These are phyloP conservation scores for Tetracentron sinense DNA, from an alignment of 164 flowering plant genomes.

Conservation along the genomic window DNA sequence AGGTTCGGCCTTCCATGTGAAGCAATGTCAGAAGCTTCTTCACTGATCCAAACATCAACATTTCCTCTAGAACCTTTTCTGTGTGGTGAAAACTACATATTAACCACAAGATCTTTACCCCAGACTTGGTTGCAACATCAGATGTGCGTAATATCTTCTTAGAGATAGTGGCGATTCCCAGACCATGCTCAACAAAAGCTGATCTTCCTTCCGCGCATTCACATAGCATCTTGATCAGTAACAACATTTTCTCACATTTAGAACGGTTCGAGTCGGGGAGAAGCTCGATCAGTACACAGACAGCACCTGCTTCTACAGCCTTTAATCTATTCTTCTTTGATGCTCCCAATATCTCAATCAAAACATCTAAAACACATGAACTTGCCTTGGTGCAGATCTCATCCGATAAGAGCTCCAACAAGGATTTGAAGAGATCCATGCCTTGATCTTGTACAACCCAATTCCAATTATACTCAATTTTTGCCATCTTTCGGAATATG, in stretches of 20 bases:
- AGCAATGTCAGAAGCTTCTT: slow-evolving; percentile 50
- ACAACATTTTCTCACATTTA: slow-evolving; percentile 56
- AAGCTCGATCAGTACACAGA: slow-evolving; percentile 54
- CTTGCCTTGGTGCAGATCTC: slow-evolving; percentile 47
- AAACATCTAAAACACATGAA: slow-evolving; percentile 44
- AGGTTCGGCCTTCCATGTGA: slow-evolving; percentile 35
- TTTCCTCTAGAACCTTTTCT: slow-evolving; percentile 52
- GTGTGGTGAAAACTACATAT: slow-evolving; percentile 36
- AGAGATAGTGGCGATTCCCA: slow-evolving; percentile 46
- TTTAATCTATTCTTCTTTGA: slow-evolving; percentile 40
- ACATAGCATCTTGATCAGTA: slow-evolving; percentile 43
- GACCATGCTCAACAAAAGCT: slow-evolving; percentile 55
- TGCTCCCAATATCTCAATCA: slow-evolving; percentile 35
- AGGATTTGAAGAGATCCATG: slow-evolving; percentile 44
- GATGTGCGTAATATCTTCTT: slow-evolving; percentile 56
- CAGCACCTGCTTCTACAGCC: slow-evolving; percentile 65
- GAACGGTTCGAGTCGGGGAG: slow-evolving; percentile 46
- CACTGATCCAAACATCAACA: slow-evolving; percentile 56
- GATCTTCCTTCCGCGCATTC: slow-evolving; percentile 64
- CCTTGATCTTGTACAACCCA: slow-evolving; percentile 36
- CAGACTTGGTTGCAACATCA: slow-evolving; percentile 33
- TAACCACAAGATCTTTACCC: slow-evolving; percentile 56
- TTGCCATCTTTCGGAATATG: slow-evolving; percentile 31
- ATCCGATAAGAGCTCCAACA: slow-evolving; percentile 61
- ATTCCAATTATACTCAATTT: slow-evolving; percentile 30